Evolutionary conservation across 2,329 filamentous ascomycete genomes (phyloP), one percentile per base, ranked within the genome.

Genomic region (Juglanconis sp.): DNA sequence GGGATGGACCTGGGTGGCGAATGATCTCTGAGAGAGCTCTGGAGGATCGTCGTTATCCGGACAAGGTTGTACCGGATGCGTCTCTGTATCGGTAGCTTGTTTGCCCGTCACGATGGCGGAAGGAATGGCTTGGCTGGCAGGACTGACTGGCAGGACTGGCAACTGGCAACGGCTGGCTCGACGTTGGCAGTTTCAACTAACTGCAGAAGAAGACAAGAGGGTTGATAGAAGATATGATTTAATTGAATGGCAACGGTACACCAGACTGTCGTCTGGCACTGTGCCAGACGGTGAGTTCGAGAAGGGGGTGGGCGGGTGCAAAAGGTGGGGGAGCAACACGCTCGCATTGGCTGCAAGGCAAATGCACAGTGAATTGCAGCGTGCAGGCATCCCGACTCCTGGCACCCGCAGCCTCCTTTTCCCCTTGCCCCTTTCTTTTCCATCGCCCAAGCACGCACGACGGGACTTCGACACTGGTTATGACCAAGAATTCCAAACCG

Each of bases 351-450:
- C 44, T 42, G 32, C 34, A 24, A 17, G 32, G 24, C 38, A 24
- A 24, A 15, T 46, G 44, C 17, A 56, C 53, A 50, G 47, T 57
- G 55, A 31, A 38, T 8, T 15, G n/a, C 13, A 5, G 54, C 44
- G 32, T 11, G n/a, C 31, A 35, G 13, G 17, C 24, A 15, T 46
- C 30, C 47, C 55, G n/a, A 47, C 58, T 61, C 61, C 61, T 63
- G 61, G 61, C 61, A 63, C 51, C 54, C 61, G 61, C 61, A 63
- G 61, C 54, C 61, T 63, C 61, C 61, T 63, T 61, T 63, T 63
- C 61, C 61, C 61, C 61, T 60, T 57, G 60, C 57, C 54, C 56
- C 55, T 59, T 63, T 61, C 58, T 53, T 51, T 56, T 46, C 40
- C 36, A 32, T 56, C 10, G n/a, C 36, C 32, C 40, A 30, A 24